Conservation (phyloP, 73 alveolate genomes). For the Symbiodinium natans region DNA sequence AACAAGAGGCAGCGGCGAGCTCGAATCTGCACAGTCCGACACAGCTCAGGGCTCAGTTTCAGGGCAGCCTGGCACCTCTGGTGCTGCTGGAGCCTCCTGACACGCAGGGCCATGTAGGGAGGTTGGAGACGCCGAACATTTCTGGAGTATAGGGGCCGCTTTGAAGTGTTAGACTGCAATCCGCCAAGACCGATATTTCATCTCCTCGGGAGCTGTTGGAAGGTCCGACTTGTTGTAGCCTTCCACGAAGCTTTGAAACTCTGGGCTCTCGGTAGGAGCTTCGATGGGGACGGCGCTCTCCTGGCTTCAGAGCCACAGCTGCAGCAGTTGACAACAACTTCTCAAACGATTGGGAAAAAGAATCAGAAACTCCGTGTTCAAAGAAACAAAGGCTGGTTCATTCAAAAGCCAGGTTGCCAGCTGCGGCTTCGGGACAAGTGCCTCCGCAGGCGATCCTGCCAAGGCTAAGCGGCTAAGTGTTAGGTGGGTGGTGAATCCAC, state of each 20-base stretch:
- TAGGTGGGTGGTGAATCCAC: too few relatives aligned
- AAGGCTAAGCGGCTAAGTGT: not conserved
- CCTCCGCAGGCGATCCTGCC: constrained; percentile 11
- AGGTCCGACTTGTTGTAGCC: not conserved
- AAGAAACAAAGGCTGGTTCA: too few relatives aligned
- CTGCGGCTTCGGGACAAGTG: constrained; percentile 6
- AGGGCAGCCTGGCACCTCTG: not conserved
- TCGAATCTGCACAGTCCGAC: too few relatives aligned
- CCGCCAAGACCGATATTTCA: too few relatives aligned
- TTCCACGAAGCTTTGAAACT: not conserved
- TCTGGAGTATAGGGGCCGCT: too few relatives aligned
- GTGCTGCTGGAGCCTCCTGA: not conserved
- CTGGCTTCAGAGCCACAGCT: not conserved
- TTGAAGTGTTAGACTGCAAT: too few relatives aligned
- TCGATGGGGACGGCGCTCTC: not conserved
- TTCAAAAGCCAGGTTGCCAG: not conserved
- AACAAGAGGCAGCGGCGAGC: too few relatives aligned
- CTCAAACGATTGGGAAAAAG: too few relatives aligned
- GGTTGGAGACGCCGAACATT: too few relatives aligned
- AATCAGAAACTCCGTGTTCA: too few relatives aligned
- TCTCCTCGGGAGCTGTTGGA: constrained; percentile 5
- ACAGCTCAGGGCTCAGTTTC: not conserved
- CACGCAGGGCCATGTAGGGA: too few relatives aligned
- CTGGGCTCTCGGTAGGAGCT: not conserved
- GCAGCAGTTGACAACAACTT: too few relatives aligned